Evolutionary conservation across 2,329 filamentous ascomycete species (phyloP).

Genomic region (Fusarium sp.): DNA sequence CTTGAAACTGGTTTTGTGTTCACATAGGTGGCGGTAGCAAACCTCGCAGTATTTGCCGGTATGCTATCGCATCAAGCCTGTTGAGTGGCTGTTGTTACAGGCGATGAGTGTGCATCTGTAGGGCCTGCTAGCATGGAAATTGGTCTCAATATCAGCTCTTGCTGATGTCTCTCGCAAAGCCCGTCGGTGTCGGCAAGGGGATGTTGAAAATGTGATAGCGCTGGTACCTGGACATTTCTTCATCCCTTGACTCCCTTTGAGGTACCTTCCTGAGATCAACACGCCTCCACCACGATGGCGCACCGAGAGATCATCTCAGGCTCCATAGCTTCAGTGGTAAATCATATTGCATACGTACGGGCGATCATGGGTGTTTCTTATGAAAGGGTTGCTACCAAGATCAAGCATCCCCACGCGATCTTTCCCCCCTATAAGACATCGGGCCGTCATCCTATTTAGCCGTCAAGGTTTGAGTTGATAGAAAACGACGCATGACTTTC

Average conservation of each 20-base stretch:
- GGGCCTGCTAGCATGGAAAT: constrained; percentile 3
- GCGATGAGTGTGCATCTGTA: constrained; percentile 1
- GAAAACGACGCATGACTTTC: constrained; percentile 34
- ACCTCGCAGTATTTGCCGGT: constrained; percentile 1
- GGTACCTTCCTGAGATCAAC: constrained; percentile 23
- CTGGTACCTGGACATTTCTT: constrained; percentile 10
- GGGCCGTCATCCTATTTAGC: constrained; percentile 41
- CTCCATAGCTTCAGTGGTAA: constrained; percentile 13
- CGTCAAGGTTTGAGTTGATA: constrained; percentile 29
- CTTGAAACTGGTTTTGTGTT: constrained; percentile 15
- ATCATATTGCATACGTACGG: constrained; percentile 10
- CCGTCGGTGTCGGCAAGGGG: constrained; percentile 33
- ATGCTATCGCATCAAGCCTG: constrained; percentile 12
- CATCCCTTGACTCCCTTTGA: constrained; percentile 35
- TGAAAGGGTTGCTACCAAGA: constrained; percentile 18
- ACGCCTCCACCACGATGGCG: constrained; percentile 31
- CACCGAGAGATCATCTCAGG: constrained; percentile 37
- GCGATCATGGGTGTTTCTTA: constrained; percentile 27
- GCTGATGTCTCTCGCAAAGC: constrained; percentile 8
- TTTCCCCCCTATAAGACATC: constrained; percentile 24
- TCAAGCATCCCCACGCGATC: constrained; percentile 38
- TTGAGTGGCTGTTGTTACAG: constrained; percentile 10
- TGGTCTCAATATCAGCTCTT: constrained; percentile 1
- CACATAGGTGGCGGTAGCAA: background rate
- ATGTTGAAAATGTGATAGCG: constrained; percentile 39